Base-by-base conservation (phyloP, 75 land plant species). In the Selaginella tamariscina region DNA sequence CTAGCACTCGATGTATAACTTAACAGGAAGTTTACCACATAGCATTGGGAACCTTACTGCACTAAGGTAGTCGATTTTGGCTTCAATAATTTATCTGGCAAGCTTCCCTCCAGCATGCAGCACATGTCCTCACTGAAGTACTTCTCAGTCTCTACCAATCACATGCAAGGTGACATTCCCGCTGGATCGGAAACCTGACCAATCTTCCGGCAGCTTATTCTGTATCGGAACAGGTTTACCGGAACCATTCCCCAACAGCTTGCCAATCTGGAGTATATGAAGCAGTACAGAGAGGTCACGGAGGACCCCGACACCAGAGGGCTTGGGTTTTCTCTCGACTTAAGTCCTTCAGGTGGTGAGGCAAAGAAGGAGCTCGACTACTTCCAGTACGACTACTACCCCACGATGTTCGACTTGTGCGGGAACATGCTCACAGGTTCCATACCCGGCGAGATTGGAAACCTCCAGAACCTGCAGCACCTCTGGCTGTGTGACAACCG, bases 181-280 rank as follows among this genome's bases (percentile, higher is more conserved):
- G 18, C 21, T 9, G 8, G 62, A 21, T 5, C 23, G 8, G 62
- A 21, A 26, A 59, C 8, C 26, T 59, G 8, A 8, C 8, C 62
- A 9, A 59, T 9, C 21, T n/a, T 59, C 27, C 5, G 62, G 26
- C 62, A 59, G 18, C 62, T 59, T 21, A 59, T 59, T 59, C 62
- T 59, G 62, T 59, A 26, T 9, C 62, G 26, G 21, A 59, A 59
- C 62, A 59, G 26, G 8, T 59, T 59, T 23, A 59, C 26, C 23
- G 62, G 62, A 26, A 26, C n/a, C 62, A 59, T 59, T 59, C 62
- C n/a, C 62, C 27, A 2, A 26, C 27, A 26, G 62, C 62, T 59
- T 8, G 62, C 18, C 8, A 59, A n/a, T 59, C 62, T 59, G 8
- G 21, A 21, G 5, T 59, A 21, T 27, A 5, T 59, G 62, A 59